Conservation (phyloP, 768 basidiomycete genomes). For the Hygrophorus russula region DNA sequence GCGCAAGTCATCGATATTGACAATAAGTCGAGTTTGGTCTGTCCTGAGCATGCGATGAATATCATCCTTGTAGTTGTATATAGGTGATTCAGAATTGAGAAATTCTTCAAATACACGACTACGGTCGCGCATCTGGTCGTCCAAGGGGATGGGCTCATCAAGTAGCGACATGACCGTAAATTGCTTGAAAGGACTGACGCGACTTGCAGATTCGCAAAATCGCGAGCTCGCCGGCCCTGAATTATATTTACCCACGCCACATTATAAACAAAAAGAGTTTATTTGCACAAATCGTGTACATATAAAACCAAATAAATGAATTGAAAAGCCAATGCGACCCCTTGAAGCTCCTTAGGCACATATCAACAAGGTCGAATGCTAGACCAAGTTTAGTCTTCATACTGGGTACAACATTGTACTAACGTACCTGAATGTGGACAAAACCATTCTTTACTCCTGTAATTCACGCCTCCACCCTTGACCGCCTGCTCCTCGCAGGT, state of each 20-base stretch:
- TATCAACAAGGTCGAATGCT: no score
- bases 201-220: neutral
- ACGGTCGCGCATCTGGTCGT: constrained; percentile 64
- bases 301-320: neutral
- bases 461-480: no score
- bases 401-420: no score
- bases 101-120: constrained; percentile 79
- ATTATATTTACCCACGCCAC: neutral
- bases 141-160: constrained; percentile 55
- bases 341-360: no score
- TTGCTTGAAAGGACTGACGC: constrained; percentile 8
- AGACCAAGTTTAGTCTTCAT: no score
- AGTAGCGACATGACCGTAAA: constrained; percentile 26
- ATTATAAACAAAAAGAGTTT: neutral
- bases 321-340: no score
- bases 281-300: neutral
- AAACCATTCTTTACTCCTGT: no score
- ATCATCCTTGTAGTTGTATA: constrained; percentile 79
- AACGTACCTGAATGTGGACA: no score
- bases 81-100: constrained; percentile 50
- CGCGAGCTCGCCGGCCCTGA: constrained; percentile 10
- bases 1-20: constrained; percentile 94
- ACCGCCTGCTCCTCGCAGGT: no score
- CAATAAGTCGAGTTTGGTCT: constrained; percentile 79
- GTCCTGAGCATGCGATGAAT: constrained; percentile 73